These are phyloP conservation scores for Mycosphaerella sp. DNA, from an alignment of 2,329 filamentous ascomycete genomes.

Conservation along the genomic window DNA sequence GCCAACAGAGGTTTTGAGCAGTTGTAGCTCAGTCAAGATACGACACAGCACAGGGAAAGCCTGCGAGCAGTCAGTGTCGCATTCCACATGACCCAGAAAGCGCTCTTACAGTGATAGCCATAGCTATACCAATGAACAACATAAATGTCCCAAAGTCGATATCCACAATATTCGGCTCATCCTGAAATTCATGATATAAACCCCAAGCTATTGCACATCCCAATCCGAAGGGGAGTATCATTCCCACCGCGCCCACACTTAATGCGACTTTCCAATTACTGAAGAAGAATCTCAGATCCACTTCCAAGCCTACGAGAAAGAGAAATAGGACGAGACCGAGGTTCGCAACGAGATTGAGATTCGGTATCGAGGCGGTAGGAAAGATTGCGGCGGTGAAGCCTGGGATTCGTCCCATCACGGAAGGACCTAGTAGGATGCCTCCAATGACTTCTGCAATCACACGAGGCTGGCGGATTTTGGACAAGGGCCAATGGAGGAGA, in stretches of 20 bases:
- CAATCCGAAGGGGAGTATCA: conserved; percentile 75
- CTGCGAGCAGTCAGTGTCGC: conserved; percentile 31
- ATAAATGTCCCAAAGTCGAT: conserved; percentile 58
- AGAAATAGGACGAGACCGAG: conserved; percentile 77
- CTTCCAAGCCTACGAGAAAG: conserved; percentile 82
- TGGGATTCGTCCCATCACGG: conserved; percentile 79
- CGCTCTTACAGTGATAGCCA: conserved; percentile 71
- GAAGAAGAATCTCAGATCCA: conserved; percentile 69
- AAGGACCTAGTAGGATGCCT: conserved; percentile 79
- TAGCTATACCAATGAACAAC: conserved; percentile 85
- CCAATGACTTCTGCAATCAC: conserved; percentile 81
- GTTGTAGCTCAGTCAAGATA: conserved; percentile 83
- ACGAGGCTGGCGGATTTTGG: conserved; percentile 69
- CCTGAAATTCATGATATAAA: conserved; percentile 66
- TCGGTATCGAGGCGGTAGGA: conserved; percentile 65
- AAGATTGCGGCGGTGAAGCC: conserved; percentile 73
- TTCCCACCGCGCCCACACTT: conserved; percentile 71
- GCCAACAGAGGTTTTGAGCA: conserved; percentile 76
- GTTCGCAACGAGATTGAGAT: conserved; percentile 72
- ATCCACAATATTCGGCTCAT: conserved; percentile 50
- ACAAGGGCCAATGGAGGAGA: conserved; percentile 68
- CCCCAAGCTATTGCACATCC: conserved; percentile 77
- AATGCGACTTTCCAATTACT: conserved; percentile 75
- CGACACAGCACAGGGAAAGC: conserved; percentile 86
- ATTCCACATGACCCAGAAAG: neutral